These are phyloP conservation scores for Rhynchospora tenuis DNA, from an alignment of 176 grass and related monocot genomes.

Conservation along the genomic window DNA sequence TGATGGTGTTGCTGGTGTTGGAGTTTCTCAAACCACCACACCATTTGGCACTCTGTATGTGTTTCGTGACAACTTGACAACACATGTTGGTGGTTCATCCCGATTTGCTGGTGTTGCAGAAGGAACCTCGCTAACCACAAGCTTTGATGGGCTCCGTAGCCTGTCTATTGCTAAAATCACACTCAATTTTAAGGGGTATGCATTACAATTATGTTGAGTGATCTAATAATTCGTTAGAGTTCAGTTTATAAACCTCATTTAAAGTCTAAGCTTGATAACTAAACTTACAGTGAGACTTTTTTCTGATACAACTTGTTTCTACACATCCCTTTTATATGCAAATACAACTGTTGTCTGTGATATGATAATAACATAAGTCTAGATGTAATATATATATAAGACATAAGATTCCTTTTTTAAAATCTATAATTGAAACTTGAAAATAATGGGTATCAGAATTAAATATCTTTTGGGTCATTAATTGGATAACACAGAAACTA, in stretches of 20 bases:
- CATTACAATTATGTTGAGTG: neutral
- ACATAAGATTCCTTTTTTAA: neutral
- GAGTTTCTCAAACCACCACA: conserved; percentile 56
- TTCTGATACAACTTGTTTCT: neutral
- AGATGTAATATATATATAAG: neutral
- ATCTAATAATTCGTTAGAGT: neutral
- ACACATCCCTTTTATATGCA: neutral
- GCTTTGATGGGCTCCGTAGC: conserved; percentile 56
- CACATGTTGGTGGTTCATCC: conserved; percentile 23
- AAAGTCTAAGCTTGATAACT: neutral
- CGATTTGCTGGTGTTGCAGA: conserved; percentile 45
- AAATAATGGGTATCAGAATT: neutral
- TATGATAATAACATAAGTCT: neutral
- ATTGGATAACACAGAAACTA: neutral
- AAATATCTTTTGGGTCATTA: neutral
- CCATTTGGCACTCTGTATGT: conserved; percentile 69
- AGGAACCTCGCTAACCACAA: conserved; percentile 52
- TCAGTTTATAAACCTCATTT: neutral
- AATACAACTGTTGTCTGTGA: too few species aligned
- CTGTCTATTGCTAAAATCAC: conserved; percentile 60
- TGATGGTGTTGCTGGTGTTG: conserved; percentile 39
- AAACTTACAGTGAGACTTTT: neutral
- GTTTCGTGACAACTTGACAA: conserved; percentile 62
- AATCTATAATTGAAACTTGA: neutral
- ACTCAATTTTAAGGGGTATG: conserved; percentile 29